Conservation (phyloP, 768 basidiomycete species). For the Psilocybe tampanensis region DNA sequence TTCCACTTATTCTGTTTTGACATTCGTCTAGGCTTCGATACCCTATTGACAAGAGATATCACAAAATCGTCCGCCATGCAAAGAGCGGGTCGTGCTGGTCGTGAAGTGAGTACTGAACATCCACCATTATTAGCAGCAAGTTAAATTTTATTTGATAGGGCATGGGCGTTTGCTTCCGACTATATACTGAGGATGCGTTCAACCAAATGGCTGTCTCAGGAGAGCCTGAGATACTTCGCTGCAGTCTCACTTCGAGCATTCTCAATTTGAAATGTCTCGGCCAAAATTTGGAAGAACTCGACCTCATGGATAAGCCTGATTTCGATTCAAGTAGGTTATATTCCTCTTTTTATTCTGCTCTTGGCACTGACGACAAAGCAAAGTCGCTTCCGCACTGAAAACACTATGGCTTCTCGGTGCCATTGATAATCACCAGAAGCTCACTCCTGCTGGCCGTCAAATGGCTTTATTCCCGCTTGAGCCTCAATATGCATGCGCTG, state of each 20-base stretch:
- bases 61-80: constrained; percentile 92
- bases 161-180: constrained; percentile 83
- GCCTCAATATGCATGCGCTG: constrained; percentile 74
- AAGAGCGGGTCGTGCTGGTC: constrained; percentile 94
- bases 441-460: constrained; percentile 75
- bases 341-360: background rate
- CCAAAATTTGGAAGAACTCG: constrained; percentile 77
- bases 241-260: constrained; percentile 79
- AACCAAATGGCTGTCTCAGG: constrained; percentile 62
- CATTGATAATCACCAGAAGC: constrained; percentile 58
- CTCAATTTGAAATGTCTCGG: constrained; percentile 86
- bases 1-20: background rate
- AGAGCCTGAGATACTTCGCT: constrained; percentile 90
- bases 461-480: constrained; percentile 97
- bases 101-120: constrained; percentile 59
- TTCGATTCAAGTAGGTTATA: constrained; percentile 62
- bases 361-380: background rate
- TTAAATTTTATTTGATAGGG: constrained; percentile 47
- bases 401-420: constrained; percentile 82
- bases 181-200: constrained; percentile 88
- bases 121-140: background rate
- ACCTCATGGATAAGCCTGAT: constrained; percentile 90
- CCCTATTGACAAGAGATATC: constrained; percentile 78
- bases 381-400: constrained; percentile 68
- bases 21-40: constrained; percentile 73